These are phyloP conservation scores for Sporisorium iseilematis-ciliati DNA, from an alignment of 1,284 basidiomycete genomes.

Conservation along the genomic window DNA sequence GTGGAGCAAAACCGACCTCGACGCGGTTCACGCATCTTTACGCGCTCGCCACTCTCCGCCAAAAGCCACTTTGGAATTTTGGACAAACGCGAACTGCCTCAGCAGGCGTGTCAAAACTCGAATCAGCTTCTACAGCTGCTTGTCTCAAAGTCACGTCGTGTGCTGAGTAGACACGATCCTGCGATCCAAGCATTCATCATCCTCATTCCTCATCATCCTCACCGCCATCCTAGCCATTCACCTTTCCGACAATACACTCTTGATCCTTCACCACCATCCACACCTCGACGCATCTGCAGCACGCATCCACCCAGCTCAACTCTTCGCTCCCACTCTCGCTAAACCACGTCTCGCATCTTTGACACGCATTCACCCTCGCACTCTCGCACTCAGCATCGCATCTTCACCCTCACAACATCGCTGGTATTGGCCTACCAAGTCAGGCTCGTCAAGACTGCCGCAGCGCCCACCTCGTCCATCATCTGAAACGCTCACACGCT, in stretches of 20 bases:
- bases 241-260: neutral
- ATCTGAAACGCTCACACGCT: neutral
- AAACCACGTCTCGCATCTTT: neutral
- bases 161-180: conserved; percentile 9
- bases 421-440: too few species aligned
- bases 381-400: neutral
- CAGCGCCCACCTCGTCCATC: neutral
- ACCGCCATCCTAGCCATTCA: neutral
- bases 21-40: conserved; percentile 29
- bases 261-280: conserved; percentile 5
- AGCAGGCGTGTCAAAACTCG: conserved; percentile 12
- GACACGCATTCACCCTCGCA: neutral
- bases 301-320: too few species aligned
- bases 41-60: conserved; percentile 17
- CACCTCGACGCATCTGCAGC: neutral
- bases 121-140: conserved; percentile 8
- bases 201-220: conserved; percentile 12
- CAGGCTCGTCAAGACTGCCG: neutral
- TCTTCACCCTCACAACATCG: neutral
- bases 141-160: conserved; percentile 22
- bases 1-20: conserved; percentile 22
- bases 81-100: conserved; percentile 2
- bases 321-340: neutral
- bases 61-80: conserved; percentile 6
- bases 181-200: conserved; percentile 22